A percentile compares a stretch with the other conserved stretches of the same genome.
Conservation (phyloP, 129 eudicot genomes). For the Escallonia herrerae region DNA sequence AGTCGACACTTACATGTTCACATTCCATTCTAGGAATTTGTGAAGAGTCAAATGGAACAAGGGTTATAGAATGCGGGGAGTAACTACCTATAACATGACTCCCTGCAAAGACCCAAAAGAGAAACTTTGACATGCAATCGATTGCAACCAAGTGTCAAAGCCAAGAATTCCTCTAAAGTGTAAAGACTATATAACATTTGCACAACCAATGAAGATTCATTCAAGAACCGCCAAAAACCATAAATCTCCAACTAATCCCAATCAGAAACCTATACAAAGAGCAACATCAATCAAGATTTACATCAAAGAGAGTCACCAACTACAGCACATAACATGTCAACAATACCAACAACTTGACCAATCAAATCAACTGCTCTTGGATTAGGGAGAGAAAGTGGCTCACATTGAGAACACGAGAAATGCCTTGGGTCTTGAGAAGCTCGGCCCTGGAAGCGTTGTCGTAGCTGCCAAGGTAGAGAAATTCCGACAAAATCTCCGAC, state of each 20-base stretch:
- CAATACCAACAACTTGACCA: background rate
- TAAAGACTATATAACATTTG: too few relatives aligned
- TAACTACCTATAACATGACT: too few relatives aligned
- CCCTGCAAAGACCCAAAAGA: too few relatives aligned
- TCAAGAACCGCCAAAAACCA: background rate
- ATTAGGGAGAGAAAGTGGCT: background rate
- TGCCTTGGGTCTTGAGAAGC: constrained; percentile 84
- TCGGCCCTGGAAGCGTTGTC: constrained; percentile 94
- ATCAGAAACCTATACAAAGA: background rate
- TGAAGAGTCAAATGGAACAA: too few relatives aligned
- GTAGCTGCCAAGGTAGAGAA: constrained; percentile 79
- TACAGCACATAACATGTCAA: background rate
- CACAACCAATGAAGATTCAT: too few relatives aligned
- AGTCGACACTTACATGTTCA: too few relatives aligned
- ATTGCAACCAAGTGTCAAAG: too few relatives aligned
- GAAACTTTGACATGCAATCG: too few relatives aligned
- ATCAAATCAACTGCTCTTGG: background rate
- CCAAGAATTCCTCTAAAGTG: too few relatives aligned
- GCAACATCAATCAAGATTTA: background rate
- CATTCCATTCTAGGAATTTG: too few relatives aligned
- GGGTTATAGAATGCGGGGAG: too few relatives aligned
- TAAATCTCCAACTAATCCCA: background rate
- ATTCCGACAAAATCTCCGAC: constrained; percentile 79
- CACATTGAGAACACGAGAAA: constrained; percentile 86
- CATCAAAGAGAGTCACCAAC: background rate